Conservation (phyloP, 257 asterid species). For the Solanum pinnatisectum region DNA sequence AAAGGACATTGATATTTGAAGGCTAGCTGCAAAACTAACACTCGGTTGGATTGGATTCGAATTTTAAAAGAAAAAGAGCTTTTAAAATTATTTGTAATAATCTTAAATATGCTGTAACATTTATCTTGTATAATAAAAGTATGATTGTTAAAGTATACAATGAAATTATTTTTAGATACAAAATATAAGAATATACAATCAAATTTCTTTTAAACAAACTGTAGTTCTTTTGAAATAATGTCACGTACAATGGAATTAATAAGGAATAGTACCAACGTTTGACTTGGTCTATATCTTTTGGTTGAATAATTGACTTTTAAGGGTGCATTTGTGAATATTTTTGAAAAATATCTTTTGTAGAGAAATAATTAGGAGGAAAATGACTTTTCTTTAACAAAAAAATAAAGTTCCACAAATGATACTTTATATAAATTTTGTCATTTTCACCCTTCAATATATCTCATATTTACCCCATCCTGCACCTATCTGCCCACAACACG, state of each 20-base stretch:
- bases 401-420: too few relatives aligned
- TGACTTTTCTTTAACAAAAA: too few relatives aligned
- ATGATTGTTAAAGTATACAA: not conserved
- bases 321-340: not conserved
- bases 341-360: too few relatives aligned
- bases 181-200: too few relatives aligned
- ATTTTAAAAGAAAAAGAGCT: not conserved
- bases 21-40: not conserved
- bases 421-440: rapidly evolving
- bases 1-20: not conserved
- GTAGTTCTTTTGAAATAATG: not conserved
- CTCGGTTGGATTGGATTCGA: not conserved
- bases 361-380: not conserved
- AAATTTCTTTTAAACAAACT: not conserved
- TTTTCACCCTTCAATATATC: not conserved
- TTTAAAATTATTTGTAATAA: not conserved
- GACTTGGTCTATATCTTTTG: not conserved
- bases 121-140: not conserved
- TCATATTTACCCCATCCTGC: rapidly evolving
- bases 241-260: not conserved
- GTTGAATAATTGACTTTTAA: not conserved
- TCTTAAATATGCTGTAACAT: not conserved
- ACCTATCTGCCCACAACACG: too few relatives aligned
- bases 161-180: not conserved
- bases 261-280: not conserved